Evolutionary conservation across 495 filamentous ascomycete species (phyloP), one percentile per base, ranked within the genome.

Genomic region (Lasiosphaeriaceae sp.): DNA sequence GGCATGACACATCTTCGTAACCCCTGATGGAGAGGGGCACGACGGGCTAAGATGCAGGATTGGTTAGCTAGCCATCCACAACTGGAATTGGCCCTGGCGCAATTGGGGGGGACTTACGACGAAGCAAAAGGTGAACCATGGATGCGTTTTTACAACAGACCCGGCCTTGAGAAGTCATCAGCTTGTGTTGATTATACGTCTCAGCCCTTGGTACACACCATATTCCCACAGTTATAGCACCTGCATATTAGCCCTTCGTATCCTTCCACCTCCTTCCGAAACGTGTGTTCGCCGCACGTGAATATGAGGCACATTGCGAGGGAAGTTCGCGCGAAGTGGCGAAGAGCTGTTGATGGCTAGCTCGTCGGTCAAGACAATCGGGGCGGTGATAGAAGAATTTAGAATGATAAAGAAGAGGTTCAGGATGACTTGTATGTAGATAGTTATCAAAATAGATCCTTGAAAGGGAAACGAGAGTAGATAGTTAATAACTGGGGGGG

Each of bases 81-180:
- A 3, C 4, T 2, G 22, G 21, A 22, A 24, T 9, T 14, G 47
- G n/a, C n/a, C n/a, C n/a, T n/a, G 24, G 14, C 19, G 24, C 34
- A 43, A 11, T 31, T 4, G 26, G 26, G n/a, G 19, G 26, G n/a
- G 19, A 72, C 77, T 60, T 64, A 78, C 77, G 34, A 83, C 55
- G 57, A 82, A 83, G 67, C 80, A 83, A 60, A 83, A 81, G 12
- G 80, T 83, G 52, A 83, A 83, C 78, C 80, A 83, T 0, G 79
- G 79, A 50, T 80, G 72, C 43, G 72, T 74, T 60, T 80, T 80
- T 54, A 80, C 71, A 45, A 82, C 78, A 19, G 69, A 71, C 11
- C 69, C 80, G 1, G n/a, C n/a, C n/a, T n/a, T n/a, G n/a, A n/a
- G n/a, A n/a, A n/a, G n/a, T n/a, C n/a, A n/a, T n/a, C n/a, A n/a